A percentile compares a stretch with the other conserved stretches of the same genome.
These are phyloP conservation scores for Pseudevernia furfuracea DNA, from an alignment of 495 filamentous ascomycete genomes.

Conservation along the genomic window DNA sequence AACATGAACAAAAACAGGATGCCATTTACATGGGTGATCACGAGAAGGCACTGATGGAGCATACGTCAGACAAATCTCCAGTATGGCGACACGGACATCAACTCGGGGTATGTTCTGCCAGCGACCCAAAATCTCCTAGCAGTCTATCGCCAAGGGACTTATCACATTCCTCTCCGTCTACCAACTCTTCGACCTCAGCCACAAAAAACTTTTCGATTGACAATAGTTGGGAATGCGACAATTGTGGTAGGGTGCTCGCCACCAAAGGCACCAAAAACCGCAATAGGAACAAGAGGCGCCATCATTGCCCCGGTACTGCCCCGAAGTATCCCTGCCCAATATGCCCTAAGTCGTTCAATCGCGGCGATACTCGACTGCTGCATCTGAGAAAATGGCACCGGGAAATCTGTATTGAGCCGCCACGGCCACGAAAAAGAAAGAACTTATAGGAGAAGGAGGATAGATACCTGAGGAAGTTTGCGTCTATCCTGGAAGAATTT, in stretches of 20 bases:
- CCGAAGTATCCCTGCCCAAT: background rate
- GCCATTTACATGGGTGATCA: background rate
- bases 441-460: background rate
- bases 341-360: slow-evolving; percentile 1
- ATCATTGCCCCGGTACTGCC: background rate
- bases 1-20: background rate
- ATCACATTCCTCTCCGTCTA: background rate
- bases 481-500: too few relatives aligned
- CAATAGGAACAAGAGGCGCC: background rate
- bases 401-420: background rate
- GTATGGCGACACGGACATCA: background rate
- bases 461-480: too few relatives aligned
- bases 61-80: background rate
- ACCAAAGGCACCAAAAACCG: background rate
- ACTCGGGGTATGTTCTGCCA: background rate
- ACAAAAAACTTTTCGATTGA: background rate
- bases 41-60: background rate
- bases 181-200: background rate
- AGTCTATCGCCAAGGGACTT: background rate
- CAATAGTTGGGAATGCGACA: background rate
- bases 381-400: background rate
- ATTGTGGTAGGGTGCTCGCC: background rate
- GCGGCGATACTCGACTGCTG: background rate
- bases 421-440: background rate
- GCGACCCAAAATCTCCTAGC: background rate